Percentiles rank a stretch among this genome's conserved stretches.
Evolutionary conservation across 2,329 filamentous ascomycete species (phyloP).

Genomic region (Fonsecaea multimorphosa): DNA sequence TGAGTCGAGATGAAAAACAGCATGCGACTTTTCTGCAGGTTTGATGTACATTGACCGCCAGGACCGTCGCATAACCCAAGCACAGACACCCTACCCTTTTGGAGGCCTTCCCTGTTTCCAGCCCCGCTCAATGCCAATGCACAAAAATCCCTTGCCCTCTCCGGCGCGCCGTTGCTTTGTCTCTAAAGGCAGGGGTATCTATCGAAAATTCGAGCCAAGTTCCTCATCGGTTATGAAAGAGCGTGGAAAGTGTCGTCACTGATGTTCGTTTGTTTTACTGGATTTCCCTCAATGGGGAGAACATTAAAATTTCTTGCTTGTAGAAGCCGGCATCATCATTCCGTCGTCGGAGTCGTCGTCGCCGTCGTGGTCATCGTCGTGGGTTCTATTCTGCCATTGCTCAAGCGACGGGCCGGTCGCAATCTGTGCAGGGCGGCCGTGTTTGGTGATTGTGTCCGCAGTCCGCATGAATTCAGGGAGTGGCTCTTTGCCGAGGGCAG

Average conservation of each 20-base stretch:
- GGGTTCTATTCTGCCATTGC: constrained; percentile 20
- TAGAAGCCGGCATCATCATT: constrained; percentile 36
- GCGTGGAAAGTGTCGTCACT: constrained; percentile 3
- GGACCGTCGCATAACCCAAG: constrained; percentile 1
- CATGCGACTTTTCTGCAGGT: constrained; percentile 18
- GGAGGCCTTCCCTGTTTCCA: constrained; percentile 5
- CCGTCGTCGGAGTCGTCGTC: constrained; percentile 38
- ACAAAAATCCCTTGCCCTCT: constrained; percentile 1
- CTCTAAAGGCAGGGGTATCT: constrained; percentile 36
- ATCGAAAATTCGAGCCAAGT: constrained; percentile 22
- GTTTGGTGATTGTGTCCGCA: constrained; percentile 38
- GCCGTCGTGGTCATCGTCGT: constrained; percentile 31
- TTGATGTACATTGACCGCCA: constrained; percentile 9
- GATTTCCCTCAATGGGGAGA: neutral
- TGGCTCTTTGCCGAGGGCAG: constrained; percentile 20
- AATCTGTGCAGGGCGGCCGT: constrained; percentile 24
- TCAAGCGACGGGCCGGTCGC: constrained; percentile 31
- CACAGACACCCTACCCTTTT: constrained; percentile 14
- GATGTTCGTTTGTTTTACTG: neutral
- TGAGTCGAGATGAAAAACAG: constrained; percentile 17
- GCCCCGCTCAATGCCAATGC: constrained; percentile 6
- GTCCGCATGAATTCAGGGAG: constrained; percentile 40
- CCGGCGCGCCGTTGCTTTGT: constrained; percentile 21
- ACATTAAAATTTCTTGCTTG: constrained; percentile 30
- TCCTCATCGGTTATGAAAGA: constrained; percentile 5